Percentiles rank a stretch among this genome's conserved stretches.
These are phyloP conservation scores for Carex scoparia DNA, from an alignment of 176 grass and related monocot genomes.

Conservation along the genomic window DNA sequence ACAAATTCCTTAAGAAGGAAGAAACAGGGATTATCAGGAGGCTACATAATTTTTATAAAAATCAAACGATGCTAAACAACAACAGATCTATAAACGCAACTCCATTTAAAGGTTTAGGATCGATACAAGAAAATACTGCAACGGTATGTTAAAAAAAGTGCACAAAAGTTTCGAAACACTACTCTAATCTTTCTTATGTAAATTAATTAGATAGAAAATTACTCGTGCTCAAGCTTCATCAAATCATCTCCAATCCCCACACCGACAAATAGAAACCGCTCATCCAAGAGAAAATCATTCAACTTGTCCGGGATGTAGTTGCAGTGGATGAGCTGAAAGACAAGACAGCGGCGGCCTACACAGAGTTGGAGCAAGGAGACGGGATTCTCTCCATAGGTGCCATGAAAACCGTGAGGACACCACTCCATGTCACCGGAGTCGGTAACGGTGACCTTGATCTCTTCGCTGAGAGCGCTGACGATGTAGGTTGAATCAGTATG, in stretches of 20 bases:
- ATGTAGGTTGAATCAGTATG: background rate
- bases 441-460: constrained; percentile 36
- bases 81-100: background rate
- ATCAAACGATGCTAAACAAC: background rate
- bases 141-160: background rate
- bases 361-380: constrained; percentile 55
- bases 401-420: constrained; percentile 23
- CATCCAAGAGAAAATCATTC: constrained; percentile 30
- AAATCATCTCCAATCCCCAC: constrained; percentile 34
- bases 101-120: background rate
- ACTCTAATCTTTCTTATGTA: background rate
- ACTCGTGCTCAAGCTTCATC: constrained; percentile 26
- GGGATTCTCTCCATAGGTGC: constrained; percentile 19
- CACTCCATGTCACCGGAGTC: constrained; percentile 40
- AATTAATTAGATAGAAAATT: background rate
- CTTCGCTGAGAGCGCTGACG: background rate
- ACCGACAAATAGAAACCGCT: constrained; percentile 33
- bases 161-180: too few relatives aligned
- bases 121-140: background rate
- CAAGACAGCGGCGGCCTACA: constrained; percentile 51
- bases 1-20: too few relatives aligned
- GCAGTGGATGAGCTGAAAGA: constrained; percentile 60
- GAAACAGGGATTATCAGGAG: too few relatives aligned
- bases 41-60: too few relatives aligned
- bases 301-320: constrained; percentile 34